Conservation (phyloP, 768 basidiomycete species). For the Heimioporus sp. region DNA sequence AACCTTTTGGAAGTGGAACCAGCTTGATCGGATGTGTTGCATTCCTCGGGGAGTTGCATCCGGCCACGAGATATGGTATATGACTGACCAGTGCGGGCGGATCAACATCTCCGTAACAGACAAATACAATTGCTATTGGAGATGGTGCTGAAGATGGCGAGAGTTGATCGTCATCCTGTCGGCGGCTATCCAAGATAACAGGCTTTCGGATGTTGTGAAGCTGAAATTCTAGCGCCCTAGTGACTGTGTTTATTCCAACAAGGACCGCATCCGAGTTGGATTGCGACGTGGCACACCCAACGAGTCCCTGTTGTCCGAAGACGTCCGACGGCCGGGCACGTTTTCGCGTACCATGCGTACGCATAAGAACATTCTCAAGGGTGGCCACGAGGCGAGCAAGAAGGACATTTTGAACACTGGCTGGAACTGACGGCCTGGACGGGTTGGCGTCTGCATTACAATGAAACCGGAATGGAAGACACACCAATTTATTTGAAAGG, state of each 20-base stretch:
- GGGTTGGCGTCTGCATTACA: not conserved
- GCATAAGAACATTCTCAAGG: slow-evolving; percentile 48
- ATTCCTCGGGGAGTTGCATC: slow-evolving; percentile 54
- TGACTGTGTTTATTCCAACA: slow-evolving; percentile 80
- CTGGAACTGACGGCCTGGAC: slow-evolving; percentile 59
- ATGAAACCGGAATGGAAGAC: slow-evolving; percentile 11
- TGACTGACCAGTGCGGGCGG: slow-evolving; percentile 72
- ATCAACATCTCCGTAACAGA: slow-evolving; percentile 73
- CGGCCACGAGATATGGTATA: slow-evolving; percentile 73
- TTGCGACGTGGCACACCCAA: slow-evolving; percentile 27
- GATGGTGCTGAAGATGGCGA: slow-evolving; percentile 1
- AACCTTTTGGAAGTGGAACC: slow-evolving; percentile 62
- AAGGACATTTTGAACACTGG: slow-evolving; percentile 60
- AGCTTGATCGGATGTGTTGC: slow-evolving; percentile 46
- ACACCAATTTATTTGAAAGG: slow-evolving; percentile 69
- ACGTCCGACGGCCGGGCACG: not conserved
- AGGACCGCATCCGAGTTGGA: slow-evolving; percentile 24
- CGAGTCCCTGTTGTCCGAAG: no score
- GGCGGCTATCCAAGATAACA: slow-evolving; percentile 1
- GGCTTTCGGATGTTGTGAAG: slow-evolving; percentile 31
- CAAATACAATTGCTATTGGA: slow-evolving; percentile 49
- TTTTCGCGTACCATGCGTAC: slow-evolving; percentile 24
- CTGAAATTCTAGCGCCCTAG: slow-evolving; percentile 66
- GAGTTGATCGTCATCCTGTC: not conserved
- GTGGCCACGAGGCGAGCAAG: slow-evolving; percentile 49